phyloP scores from a whole-genome alignment of 371 early-diverging fungal species.

The Mortierella sp. region DNA sequence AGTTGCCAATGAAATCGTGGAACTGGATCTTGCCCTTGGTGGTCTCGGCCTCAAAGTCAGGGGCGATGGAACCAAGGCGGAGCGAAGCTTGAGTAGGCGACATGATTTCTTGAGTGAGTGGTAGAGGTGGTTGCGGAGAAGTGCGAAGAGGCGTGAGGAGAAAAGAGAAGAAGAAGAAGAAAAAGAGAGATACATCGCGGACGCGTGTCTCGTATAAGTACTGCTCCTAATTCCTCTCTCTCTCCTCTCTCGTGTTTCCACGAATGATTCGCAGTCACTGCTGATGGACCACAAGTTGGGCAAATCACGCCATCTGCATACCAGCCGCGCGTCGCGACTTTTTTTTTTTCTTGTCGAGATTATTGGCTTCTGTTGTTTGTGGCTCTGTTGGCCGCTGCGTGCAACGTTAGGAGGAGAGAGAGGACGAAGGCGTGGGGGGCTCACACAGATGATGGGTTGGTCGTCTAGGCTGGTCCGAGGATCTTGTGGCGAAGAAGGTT shows the following conservation, averaged over 20 bases:
- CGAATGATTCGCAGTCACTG: neutral
- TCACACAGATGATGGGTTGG: too few relatives aligned
- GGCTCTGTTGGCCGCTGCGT: too few relatives aligned
- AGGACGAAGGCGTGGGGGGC: too few relatives aligned
- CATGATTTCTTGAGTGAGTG: slow-evolving; percentile 11
- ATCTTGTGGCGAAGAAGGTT: too few relatives aligned
- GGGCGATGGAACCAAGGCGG: slow-evolving; percentile 58
- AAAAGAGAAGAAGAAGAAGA: neutral
- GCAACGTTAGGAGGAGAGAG: too few relatives aligned
- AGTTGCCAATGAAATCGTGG: slow-evolving; percentile 86
- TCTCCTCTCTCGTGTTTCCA: neutral
- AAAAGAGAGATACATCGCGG: neutral
- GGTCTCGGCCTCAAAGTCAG: slow-evolving; percentile 85
- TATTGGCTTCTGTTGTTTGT: too few relatives aligned
- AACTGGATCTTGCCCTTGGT: slow-evolving; percentile 90
- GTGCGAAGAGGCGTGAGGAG: neutral
- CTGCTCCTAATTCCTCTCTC: neutral
- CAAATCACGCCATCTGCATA: slow-evolving; percentile 1
- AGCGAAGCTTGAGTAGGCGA: slow-evolving; percentile 34
- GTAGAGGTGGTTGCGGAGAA: neutral
- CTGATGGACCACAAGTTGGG: neutral
- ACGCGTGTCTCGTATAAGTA: neutral
- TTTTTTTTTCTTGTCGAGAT: too few relatives aligned
- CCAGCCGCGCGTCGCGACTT: too few relatives aligned
- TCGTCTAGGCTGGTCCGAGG: too few relatives aligned